These are phyloP conservation scores for Claviceps cyperi DNA, from an alignment of 2,329 filamentous ascomycete species.

Conservation along the genomic window DNA sequence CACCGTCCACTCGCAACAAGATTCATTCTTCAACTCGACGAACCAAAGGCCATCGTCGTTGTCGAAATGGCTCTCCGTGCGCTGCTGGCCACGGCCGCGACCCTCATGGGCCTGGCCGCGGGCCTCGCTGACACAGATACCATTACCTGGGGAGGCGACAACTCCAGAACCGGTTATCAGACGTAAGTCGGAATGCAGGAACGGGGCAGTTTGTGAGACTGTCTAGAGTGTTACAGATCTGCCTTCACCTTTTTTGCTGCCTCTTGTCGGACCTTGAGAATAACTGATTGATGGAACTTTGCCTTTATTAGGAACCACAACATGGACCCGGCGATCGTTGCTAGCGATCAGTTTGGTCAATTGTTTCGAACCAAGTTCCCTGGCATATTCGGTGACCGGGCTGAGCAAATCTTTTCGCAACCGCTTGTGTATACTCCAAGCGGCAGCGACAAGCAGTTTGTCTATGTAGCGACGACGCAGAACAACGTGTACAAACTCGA, in stretches of 20 bases:
- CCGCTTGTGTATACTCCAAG: slow-evolving; percentile 35
- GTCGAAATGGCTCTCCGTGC: slow-evolving; percentile 14
- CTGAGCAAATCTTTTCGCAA: slow-evolving; percentile 39
- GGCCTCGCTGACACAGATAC: slow-evolving; percentile 34
- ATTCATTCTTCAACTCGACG: background rate
- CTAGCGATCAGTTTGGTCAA: slow-evolving; percentile 38
- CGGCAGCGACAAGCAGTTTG: slow-evolving; percentile 31
- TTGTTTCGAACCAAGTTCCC: slow-evolving; percentile 38
- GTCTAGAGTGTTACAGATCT: background rate
- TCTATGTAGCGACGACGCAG: slow-evolving; percentile 41
- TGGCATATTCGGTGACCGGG: slow-evolving; percentile 32
- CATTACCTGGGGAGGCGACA: slow-evolving; percentile 46
- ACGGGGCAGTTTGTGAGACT: background rate
- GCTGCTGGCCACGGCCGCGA: slow-evolving; percentile 18
- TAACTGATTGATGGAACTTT: background rate
- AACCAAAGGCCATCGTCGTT: background rate
- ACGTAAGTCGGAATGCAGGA: slow-evolving; percentile 21
- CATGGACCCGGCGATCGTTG: slow-evolving; percentile 45
- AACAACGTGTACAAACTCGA: slow-evolving; percentile 44
- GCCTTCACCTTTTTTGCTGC: background rate
- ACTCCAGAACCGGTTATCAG: slow-evolving; percentile 37
- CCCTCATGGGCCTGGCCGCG: slow-evolving; percentile 18
- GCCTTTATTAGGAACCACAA: slow-evolving; percentile 36
- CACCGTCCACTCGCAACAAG: background rate
- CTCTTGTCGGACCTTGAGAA: background rate